phyloP scores from a whole-genome alignment of 257 asterid genomes.

The Lycium ferocissimum region DNA sequence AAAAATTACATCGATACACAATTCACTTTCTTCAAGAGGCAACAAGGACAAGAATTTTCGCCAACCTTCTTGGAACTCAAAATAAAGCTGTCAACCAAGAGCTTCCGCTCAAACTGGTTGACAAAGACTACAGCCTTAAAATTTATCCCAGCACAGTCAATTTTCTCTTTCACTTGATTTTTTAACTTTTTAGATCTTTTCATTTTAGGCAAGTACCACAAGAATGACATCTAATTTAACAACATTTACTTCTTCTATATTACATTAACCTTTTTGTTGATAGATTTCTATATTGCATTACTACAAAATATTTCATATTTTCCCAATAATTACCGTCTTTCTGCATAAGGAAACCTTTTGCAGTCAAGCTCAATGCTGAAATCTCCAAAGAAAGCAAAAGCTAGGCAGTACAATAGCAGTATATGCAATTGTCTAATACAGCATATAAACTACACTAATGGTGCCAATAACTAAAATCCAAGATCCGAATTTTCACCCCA shows the following conservation, averaged over 20 bases:
- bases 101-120: background rate
- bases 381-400: conserved; percentile 12
- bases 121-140: conserved; percentile 4
- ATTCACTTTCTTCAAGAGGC: conserved; percentile 9
- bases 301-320: background rate
- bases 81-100: background rate
- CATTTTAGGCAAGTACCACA: background rate
- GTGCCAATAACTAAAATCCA: background rate
- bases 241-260: background rate
- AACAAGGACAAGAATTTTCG: background rate
- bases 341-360: background rate
- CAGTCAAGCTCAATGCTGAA: background rate
- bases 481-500: background rate
- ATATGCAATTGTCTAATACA: conserved; percentile 12
- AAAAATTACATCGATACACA: conserved; percentile 26
- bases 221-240: background rate
- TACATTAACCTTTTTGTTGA: background rate
- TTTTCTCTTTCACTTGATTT: background rate
- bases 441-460: conserved; percentile 14
- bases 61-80: background rate
- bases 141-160: background rate
- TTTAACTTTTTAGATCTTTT: background rate
- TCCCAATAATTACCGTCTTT: background rate
- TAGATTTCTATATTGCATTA: conserved; percentile 3
- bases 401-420: background rate